Evolutionary conservation across 129 eudicot genomes (phyloP).

Genomic region (Saposhnikovia divaricata): DNA sequence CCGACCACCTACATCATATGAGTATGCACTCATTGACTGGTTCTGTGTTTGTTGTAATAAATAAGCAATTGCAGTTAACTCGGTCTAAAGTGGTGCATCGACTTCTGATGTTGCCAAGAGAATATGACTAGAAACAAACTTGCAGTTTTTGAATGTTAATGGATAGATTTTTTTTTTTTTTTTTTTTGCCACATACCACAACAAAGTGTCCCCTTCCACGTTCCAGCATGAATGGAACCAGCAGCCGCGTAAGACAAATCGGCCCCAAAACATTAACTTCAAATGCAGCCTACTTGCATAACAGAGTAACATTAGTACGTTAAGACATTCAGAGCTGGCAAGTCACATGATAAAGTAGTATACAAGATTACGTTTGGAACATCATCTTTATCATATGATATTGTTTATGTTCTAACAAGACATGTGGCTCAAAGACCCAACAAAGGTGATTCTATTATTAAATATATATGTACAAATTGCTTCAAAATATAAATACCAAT

Average conservation of each 20-base stretch:
- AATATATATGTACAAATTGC: neutral
- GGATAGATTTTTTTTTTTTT: too few species aligned
- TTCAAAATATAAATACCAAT: neutral
- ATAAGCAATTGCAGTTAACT: neutral
- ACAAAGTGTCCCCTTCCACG: constrained; percentile 93
- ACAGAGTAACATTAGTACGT: constrained; percentile 14
- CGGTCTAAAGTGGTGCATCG: neutral
- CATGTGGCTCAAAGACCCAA: neutral
- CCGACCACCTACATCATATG: neutral
- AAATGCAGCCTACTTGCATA: constrained; percentile 61
- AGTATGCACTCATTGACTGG: neutral
- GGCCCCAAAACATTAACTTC: constrained; percentile 88
- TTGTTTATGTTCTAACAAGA: neutral
- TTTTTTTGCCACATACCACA: constrained; percentile 64
- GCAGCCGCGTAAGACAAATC: constrained; percentile 73
- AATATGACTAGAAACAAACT: neutral
- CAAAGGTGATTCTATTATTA: neutral
- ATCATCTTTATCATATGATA: neutral
- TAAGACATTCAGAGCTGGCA: neutral
- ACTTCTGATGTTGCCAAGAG: neutral
- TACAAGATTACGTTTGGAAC: neutral
- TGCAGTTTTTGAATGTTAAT: neutral
- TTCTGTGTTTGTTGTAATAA: neutral
- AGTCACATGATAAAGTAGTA: constrained; percentile 6
- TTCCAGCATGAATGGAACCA: constrained; percentile 80